phyloP scores from a whole-genome alignment of 352 stramenopile genomes.

The Pythium sukuiense region DNA sequence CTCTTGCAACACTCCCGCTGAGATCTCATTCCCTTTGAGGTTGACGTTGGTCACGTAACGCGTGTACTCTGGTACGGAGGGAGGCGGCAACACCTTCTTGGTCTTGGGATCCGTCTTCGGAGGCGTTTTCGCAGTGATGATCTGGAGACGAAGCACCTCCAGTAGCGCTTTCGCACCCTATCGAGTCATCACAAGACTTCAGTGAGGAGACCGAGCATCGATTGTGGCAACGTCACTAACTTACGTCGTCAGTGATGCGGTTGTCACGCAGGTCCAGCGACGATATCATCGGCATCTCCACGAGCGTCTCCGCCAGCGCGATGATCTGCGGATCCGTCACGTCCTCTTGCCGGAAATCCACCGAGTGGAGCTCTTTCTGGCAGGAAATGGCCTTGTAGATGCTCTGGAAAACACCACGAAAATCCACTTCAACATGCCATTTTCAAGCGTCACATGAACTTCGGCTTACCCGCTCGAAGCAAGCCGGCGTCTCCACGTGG shows the following conservation, averaged over 20 bases:
- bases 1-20: slow-evolving; percentile 51
- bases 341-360: slow-evolving; percentile 80
- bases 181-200: not conserved
- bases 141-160: slow-evolving; percentile 76
- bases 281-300: slow-evolving; percentile 79
- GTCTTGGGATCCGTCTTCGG: slow-evolving; percentile 50
- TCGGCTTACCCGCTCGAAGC: slow-evolving; percentile 56
- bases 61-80: slow-evolving; percentile 50
- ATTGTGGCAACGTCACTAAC: not conserved
- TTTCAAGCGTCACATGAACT: not conserved
- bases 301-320: slow-evolving; percentile 68
- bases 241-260: slow-evolving; percentile 75
- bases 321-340: slow-evolving; percentile 79
- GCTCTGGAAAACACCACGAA: slow-evolving; percentile 35
- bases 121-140: slow-evolving; percentile 68
- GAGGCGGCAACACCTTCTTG: slow-evolving; percentile 44
- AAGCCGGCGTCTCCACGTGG: slow-evolving; percentile 65
- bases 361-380: slow-evolving; percentile 69
- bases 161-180: slow-evolving; percentile 71
- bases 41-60: slow-evolving; percentile 74
- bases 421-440: not conserved
- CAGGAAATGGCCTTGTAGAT: slow-evolving; percentile 87
- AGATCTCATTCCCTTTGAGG: slow-evolving; percentile 81
- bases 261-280: slow-evolving; percentile 78
- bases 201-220: not conserved